Evolutionary conservation across 108 stramenopile genomes (phyloP).

Genomic region (Asterionellopsis glacialis): DNA sequence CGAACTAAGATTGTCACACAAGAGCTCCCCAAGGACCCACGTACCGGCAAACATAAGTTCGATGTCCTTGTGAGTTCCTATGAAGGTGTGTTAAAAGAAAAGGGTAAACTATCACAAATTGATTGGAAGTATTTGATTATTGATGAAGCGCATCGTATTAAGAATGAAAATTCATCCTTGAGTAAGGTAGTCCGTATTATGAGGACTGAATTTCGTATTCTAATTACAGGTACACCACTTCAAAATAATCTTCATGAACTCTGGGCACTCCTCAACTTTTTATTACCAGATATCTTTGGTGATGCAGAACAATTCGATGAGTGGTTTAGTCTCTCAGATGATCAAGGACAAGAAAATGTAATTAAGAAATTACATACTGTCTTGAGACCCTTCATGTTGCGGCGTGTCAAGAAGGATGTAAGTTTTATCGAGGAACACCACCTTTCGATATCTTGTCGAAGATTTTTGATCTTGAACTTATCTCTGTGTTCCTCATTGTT

Average conservation of each 20-base stretch:
- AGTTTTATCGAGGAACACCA: no score
- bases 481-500: no score
- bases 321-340: slow-evolving; percentile 84
- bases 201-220: slow-evolving; percentile 82
- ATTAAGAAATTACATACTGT: slow-evolving; percentile 97
- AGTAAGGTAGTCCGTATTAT: slow-evolving; percentile 71
- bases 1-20: slow-evolving; percentile 56
- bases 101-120: slow-evolving; percentile 71
- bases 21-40: slow-evolving; percentile 44
- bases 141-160: slow-evolving; percentile 93
- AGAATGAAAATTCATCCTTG: slow-evolving; percentile 93
- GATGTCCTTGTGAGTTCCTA: slow-evolving; percentile 97
- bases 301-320: slow-evolving; percentile 93
- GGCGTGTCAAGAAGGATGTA: slow-evolving; percentile 93
- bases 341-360: slow-evolving; percentile 85
- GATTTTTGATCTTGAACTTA: no score
- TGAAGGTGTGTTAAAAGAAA: slow-evolving; percentile 92
- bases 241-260: slow-evolving; percentile 94
- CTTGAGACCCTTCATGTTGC: slow-evolving; percentile 96
- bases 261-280: slow-evolving; percentile 91
- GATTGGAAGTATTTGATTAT: slow-evolving; percentile 77
- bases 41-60: slow-evolving; percentile 68
- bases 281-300: slow-evolving; percentile 96
- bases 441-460: no score
- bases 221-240: slow-evolving; percentile 93